Percentiles rank a stretch among this genome's conserved stretches.
These are phyloP conservation scores for Cercospora berteroae DNA, from an alignment of 2,329 filamentous ascomycete species.

Conservation along the genomic window DNA sequence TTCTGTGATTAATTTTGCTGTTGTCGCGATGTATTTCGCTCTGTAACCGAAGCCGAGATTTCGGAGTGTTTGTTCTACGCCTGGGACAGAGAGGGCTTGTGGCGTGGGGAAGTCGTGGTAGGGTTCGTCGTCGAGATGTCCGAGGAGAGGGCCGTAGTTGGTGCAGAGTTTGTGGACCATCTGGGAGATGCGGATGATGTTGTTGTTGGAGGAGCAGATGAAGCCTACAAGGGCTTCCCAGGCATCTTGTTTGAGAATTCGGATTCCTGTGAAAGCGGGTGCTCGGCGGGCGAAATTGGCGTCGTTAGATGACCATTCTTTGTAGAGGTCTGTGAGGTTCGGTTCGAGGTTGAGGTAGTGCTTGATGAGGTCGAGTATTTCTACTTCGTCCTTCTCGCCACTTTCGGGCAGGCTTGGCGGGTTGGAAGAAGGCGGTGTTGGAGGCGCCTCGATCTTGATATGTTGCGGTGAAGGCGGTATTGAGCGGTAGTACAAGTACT, in stretches of 20 bases:
- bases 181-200: slow-evolving; percentile 89
- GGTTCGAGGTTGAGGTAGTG: slow-evolving; percentile 85
- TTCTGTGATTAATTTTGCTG: slow-evolving; percentile 71
- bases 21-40: slow-evolving; percentile 87
- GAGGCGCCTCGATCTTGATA: slow-evolving; percentile 37
- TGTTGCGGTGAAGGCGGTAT: slow-evolving; percentile 50
- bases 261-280: slow-evolving; percentile 81
- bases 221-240: slow-evolving; percentile 95
- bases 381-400: slow-evolving; percentile 44
- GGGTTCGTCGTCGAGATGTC: slow-evolving; percentile 55
- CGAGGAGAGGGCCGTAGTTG: slow-evolving; percentile 78
- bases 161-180: slow-evolving; percentile 93
- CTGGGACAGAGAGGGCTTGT: slow-evolving; percentile 65
- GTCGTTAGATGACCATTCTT: slow-evolving; percentile 82
- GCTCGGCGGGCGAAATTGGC: slow-evolving; percentile 86
- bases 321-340: slow-evolving; percentile 74
- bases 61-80: slow-evolving; percentile 78
- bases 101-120: slow-evolving; percentile 89
- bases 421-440: slow-evolving; percentile 42
- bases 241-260: slow-evolving; percentile 89
- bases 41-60: slow-evolving; percentile 90
- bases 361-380: slow-evolving; percentile 66
- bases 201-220: slow-evolving; percentile 99
- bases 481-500: slow-evolving; percentile 75
- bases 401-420: slow-evolving; percentile 36